Percentiles rank a stretch among this genome's conserved stretches.
Conservation (phyloP, 306 rosid species). For the Cucurbita pepo region DNA sequence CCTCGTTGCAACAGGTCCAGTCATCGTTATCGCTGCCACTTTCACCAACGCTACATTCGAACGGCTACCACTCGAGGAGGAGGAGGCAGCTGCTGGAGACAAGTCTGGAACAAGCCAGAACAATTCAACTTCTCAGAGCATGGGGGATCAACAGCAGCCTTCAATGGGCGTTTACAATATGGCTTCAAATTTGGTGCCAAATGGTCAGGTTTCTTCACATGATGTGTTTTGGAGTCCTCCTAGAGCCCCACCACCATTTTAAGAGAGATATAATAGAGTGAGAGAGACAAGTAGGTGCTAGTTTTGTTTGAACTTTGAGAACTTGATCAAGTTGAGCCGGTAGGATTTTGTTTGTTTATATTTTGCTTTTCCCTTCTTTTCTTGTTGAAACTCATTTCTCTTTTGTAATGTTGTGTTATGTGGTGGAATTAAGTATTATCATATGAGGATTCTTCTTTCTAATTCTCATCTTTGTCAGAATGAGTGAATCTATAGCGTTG, state of each 20-base stretch:
- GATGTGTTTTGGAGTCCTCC: slow-evolving; percentile 68
- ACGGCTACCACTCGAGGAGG: slow-evolving; percentile 57
- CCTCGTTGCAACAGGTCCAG: slow-evolving; percentile 63
- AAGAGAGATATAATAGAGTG: not conserved
- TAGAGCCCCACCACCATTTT: slow-evolving; percentile 45
- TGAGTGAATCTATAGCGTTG: not conserved
- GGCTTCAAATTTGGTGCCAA: slow-evolving; percentile 48
- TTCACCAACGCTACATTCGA: slow-evolving; percentile 78
- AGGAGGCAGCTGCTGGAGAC: slow-evolving; percentile 2
- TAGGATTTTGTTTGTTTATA: not conserved
- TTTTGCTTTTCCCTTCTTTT: not conserved
- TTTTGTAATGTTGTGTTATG: not conserved
- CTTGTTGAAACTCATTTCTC: not conserved
- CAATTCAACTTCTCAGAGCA: slow-evolving; percentile 24
- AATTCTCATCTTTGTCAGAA: slow-evolving; percentile 4
- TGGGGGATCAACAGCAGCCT: slow-evolving; percentile 13
- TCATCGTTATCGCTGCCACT: slow-evolving; percentile 64
- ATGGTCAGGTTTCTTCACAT: slow-evolving; percentile 60
- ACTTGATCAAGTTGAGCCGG: not conserved
- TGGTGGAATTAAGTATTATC: not conserved
- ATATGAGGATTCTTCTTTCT: not conserved
- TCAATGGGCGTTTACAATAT: slow-evolving; percentile 43
- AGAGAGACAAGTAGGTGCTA: not conserved
- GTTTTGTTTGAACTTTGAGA: slow-evolving; percentile 2
- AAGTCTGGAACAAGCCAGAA: slow-evolving; percentile 7